Base-by-base conservation (phyloP, 1,284 basidiomycete genomes). In the Fomitopsis pinicola region DNA sequence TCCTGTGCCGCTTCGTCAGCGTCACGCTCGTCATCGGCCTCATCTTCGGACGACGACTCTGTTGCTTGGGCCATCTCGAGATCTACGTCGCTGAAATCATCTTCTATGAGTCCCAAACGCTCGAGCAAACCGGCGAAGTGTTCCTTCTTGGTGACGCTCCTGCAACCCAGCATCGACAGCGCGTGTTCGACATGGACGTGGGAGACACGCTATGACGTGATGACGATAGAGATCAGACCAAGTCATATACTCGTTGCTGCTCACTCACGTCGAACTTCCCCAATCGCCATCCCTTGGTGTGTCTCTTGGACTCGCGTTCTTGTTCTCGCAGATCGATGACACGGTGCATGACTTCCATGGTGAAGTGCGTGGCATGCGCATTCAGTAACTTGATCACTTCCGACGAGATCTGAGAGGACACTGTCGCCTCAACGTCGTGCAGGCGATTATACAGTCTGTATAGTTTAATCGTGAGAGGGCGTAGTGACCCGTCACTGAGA, bases 271-370 rank as follows among this genome's bases (percentile, higher is more conserved):
- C 52, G 12, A 38, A 40, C 36, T 54, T 54, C 10, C 62, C 66
- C 19, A 79, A 67, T 38, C 78, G 75, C 86, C 87, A 91, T 3
- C 78, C 84, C 66, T 82, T 87, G 44, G 80, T 82, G 36, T 80
- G 79, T 42, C 75, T 73, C 71, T 88, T 89, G 65, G 85, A 68
- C 35, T 73, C 71, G 55, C 76, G 71, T 63, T 87, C 87, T 62
- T 85, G 80, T 65, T 88, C 86, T 52, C 80, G 79, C 42, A 79
- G 74, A 7, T 81, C 74, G 50, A 89, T 78, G 14, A 80, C 75
- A 19, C 77, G 77, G 58, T 81, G 80, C 9, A 86, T 72, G 0
- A 83, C 61, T 52, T 82, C 77, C 8, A 79, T 78, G 14, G 80
- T 74, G 65, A 88, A 89, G 52, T 78, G 75, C 6, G 78, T 74